These are phyloP conservation scores for Rhazya stricta DNA, from an alignment of 257 asterid species.

Conservation along the genomic window DNA sequence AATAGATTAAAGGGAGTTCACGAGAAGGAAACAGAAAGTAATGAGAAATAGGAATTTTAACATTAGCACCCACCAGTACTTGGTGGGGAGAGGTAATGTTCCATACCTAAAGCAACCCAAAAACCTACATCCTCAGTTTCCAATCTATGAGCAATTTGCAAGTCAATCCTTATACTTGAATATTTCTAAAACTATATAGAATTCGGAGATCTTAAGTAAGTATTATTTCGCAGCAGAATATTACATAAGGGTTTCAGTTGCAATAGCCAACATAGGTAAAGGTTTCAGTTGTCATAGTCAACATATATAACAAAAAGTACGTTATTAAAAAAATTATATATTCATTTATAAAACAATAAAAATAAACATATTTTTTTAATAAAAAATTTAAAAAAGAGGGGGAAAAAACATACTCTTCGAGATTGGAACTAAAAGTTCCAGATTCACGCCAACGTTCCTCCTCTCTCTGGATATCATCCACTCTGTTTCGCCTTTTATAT, in stretches of 20 bases:
- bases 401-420: slow-evolving; percentile 58
- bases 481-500: slow-evolving; percentile 74
- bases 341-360: too few species aligned
- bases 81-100: background rate
- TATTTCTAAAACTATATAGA: background rate
- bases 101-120: background rate
- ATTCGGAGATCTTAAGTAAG: background rate
- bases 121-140: background rate
- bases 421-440: slow-evolving; percentile 63
- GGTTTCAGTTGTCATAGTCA: background rate
- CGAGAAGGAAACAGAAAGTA: background rate
- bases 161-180: too few species aligned
- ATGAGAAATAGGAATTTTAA: background rate
- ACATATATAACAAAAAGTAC: background rate
- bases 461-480: slow-evolving; percentile 83
- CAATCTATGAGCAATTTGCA: background rate
- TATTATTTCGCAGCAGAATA: background rate
- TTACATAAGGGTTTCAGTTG: background rate
- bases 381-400: too few species aligned
- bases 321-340: background rate
- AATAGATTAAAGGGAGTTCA: background rate
- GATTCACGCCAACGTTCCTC: slow-evolving; percentile 90
- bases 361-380: too few species aligned
- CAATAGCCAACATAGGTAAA: background rate
- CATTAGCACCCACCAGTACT: background rate